Percentiles rank a stretch among this genome's conserved stretches.
These are phyloP conservation scores for Penicillium pulvis DNA, from an alignment of 495 filamentous ascomycete species.

Conservation along the genomic window DNA sequence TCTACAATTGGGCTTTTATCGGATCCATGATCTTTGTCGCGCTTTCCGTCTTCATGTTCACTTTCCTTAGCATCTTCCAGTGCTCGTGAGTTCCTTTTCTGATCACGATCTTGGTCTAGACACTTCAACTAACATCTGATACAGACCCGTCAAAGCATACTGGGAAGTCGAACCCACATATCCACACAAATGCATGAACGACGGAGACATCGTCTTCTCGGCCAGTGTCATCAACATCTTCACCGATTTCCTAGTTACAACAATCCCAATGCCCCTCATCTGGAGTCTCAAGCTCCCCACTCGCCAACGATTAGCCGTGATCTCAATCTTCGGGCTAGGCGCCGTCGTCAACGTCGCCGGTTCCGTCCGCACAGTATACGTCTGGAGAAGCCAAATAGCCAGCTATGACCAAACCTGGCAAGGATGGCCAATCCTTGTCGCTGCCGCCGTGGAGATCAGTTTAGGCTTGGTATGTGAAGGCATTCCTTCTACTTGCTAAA, in stretches of 20 bases:
- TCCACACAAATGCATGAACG: constrained; percentile 51
- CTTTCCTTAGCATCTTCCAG: constrained; percentile 55
- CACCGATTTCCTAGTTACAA: constrained; percentile 59
- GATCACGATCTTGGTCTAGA: background rate
- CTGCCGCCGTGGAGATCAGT: constrained; percentile 58
- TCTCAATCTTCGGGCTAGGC: constrained; percentile 60
- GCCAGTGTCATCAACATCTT: constrained; percentile 61
- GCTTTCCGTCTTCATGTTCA: constrained; percentile 48
- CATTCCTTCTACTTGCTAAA: background rate
- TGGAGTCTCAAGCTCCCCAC: constrained; percentile 56
- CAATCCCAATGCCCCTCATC: constrained; percentile 62
- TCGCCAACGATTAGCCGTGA: constrained; percentile 56
- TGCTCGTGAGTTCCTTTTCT: constrained; percentile 49
- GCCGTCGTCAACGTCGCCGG: constrained; percentile 61
- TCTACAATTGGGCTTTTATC: constrained; percentile 47
- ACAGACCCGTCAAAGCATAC: constrained; percentile 54
- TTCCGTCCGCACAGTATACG: constrained; percentile 54
- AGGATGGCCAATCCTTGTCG: constrained; percentile 54
- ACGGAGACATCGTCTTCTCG: constrained; percentile 50
- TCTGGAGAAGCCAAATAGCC: constrained; percentile 50
- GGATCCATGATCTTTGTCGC: constrained; percentile 47
- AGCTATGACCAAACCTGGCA: constrained; percentile 58
- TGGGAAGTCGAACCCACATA: constrained; percentile 47
- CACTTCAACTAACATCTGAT: constrained; percentile 11
- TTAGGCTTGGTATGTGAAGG: constrained; percentile 56